Percentiles rank a stretch among this genome's conserved stretches.
phyloP scores from a whole-genome alignment of 306 rosid species.

The Prunus davidiana region DNA sequence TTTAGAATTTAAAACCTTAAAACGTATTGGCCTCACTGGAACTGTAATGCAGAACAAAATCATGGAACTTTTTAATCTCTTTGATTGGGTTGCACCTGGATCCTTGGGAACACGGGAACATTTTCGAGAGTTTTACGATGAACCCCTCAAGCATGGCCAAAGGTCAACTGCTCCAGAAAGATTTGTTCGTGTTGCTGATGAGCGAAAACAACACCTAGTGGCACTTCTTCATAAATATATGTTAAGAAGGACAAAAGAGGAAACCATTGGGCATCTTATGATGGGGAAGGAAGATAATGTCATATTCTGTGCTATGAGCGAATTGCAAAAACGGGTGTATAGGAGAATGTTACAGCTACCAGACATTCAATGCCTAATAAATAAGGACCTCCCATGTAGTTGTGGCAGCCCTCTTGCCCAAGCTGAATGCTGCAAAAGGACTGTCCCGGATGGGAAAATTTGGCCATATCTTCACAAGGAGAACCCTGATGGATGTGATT shows the following conservation, averaged over 20 bases:
- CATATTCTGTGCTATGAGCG: slow-evolving; percentile 89
- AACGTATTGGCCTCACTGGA: slow-evolving; percentile 90
- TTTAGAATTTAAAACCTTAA: slow-evolving; percentile 63
- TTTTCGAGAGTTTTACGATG: slow-evolving; percentile 84
- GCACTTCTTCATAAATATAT: slow-evolving; percentile 70
- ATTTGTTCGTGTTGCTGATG: slow-evolving; percentile 69
- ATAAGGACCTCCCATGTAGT: slow-evolving; percentile 80
- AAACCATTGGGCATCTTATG: slow-evolving; percentile 98
- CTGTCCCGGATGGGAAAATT: slow-evolving; percentile 67
- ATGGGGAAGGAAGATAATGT: slow-evolving; percentile 97
- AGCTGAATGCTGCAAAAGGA: slow-evolving; percentile 90
- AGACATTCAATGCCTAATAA: slow-evolving; percentile 80
- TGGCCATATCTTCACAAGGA: slow-evolving; percentile 92
- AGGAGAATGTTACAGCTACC: slow-evolving; percentile 89
- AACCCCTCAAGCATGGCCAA: slow-evolving; percentile 95
- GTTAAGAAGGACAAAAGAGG: slow-evolving; percentile 94
- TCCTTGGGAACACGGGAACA: slow-evolving; percentile 93
- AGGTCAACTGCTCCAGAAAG: slow-evolving; percentile 90
- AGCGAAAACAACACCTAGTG: slow-evolving; percentile 74
- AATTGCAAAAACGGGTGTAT: slow-evolving; percentile 80
- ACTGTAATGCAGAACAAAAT: slow-evolving; percentile 94
- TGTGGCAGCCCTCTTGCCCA: slow-evolving; percentile 95
- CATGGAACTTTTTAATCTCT: slow-evolving; percentile 89
- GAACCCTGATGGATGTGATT: slow-evolving; percentile 87
- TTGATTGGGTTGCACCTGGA: slow-evolving; percentile 92